phyloP scores from a whole-genome alignment of 2,329 filamentous ascomycete species.

The Epichloe hybrida region DNA sequence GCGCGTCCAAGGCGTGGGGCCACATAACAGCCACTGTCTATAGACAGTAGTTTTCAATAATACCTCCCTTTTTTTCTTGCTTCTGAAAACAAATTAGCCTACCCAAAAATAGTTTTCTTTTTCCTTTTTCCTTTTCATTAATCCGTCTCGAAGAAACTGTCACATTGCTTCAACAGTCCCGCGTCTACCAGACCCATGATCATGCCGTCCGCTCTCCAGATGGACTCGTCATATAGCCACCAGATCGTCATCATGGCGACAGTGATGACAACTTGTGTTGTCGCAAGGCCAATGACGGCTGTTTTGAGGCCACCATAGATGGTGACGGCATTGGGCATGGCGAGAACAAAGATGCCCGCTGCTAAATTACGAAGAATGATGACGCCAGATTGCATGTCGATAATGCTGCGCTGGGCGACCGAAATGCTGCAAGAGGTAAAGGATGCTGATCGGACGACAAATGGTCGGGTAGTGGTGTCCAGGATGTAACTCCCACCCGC shows the following conservation, averaged over 20 bases:
- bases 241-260: conserved; percentile 21
- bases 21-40: not conserved
- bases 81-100: too few relatives aligned
- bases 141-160: conserved; percentile 33
- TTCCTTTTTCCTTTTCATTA: conserved; percentile 5
- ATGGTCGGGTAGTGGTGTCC: conserved; percentile 26
- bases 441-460: conserved; percentile 33
- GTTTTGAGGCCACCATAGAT: conserved; percentile 21
- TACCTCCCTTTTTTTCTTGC: too few relatives aligned
- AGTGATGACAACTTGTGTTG: conserved; percentile 27
- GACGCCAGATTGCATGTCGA: conserved; percentile 34
- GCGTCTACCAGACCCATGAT: conserved; percentile 34
- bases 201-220: conserved; percentile 30
- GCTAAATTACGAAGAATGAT: conserved; percentile 26
- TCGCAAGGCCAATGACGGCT: conserved; percentile 27
- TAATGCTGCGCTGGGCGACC: conserved; percentile 30
- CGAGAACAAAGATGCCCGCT: conserved; percentile 30
- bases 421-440: conserved; percentile 34
- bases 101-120: not conserved
- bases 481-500: conserved; percentile 28
- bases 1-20: not conserved
- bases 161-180: conserved; percentile 26
- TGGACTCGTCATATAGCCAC: conserved; percentile 27
- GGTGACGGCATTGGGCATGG: conserved; percentile 24
- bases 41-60: too few relatives aligned